Conservation (phyloP, 1,284 basidiomycete species). For the Tilletia setariae region DNA sequence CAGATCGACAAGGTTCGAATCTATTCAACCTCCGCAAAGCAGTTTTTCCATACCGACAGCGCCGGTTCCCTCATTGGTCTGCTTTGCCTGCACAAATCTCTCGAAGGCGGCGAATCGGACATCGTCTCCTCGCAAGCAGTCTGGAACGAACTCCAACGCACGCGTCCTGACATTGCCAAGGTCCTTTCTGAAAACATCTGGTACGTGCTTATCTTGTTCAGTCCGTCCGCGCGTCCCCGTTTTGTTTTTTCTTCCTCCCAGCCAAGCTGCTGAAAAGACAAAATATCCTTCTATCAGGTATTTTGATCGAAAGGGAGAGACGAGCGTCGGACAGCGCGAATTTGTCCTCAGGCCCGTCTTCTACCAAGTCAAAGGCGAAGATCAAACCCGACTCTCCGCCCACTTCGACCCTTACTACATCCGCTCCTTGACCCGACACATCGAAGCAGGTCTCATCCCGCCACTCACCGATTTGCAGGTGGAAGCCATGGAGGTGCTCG, state of each 20-base stretch:
- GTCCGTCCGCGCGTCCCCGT: too few species aligned
- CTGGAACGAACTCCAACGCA: conserved; percentile 57
- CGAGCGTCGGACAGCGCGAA: conserved; percentile 28
- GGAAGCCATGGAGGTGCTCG: conserved; percentile 56
- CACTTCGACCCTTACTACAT: conserved; percentile 51
- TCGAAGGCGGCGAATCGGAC: conserved; percentile 58
- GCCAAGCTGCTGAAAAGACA: too few species aligned
- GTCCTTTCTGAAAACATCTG: conserved; percentile 48
- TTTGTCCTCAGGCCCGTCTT: conserved; percentile 37
- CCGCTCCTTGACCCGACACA: conserved; percentile 39
- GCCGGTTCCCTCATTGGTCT: conserved; percentile 56
- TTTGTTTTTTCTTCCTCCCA: too few species aligned
- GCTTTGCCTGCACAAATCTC: conserved; percentile 57
- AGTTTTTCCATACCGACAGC: conserved; percentile 56
- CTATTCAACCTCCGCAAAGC: conserved; percentile 56
- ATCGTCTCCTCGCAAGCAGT: conserved; percentile 57
- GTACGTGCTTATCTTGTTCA: too few species aligned
- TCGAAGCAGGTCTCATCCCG: conserved; percentile 56
- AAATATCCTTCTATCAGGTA: conserved; percentile 18
- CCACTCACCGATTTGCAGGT: conserved; percentile 49
- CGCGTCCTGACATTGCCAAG: conserved; percentile 57
- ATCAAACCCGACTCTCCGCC: conserved; percentile 31
- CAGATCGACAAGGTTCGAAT: conserved; percentile 58
- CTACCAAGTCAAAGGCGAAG: conserved; percentile 29
- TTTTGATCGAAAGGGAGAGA: conserved; percentile 48